phyloP scores from a whole-genome alignment of 2,329 filamentous ascomycete genomes.

The Pseudonectria foliicola region DNA sequence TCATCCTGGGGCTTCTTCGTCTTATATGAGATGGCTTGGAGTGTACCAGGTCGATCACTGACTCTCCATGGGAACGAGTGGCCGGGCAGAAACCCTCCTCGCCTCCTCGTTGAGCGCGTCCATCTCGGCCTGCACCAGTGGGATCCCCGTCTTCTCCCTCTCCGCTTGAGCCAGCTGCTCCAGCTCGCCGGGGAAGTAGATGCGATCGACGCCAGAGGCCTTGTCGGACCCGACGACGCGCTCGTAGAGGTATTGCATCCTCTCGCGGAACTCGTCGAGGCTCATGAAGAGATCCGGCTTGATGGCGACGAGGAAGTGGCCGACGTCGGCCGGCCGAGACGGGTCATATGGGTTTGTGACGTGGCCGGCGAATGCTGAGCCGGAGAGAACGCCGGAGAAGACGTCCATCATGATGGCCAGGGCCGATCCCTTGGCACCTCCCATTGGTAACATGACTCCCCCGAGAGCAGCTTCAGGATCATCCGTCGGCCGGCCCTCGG shows the following conservation, averaged over 20 bases:
- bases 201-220: conserved; percentile 48
- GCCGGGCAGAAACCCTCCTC: conserved; percentile 30
- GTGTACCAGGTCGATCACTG: neutral
- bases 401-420: conserved; percentile 84
- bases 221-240: conserved; percentile 47
- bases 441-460: conserved; percentile 81
- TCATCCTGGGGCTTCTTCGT: too few species aligned
- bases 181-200: conserved; percentile 56
- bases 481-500: conserved; percentile 59
- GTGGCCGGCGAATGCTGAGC: conserved; percentile 69
- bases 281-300: conserved; percentile 70
- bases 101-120: conserved; percentile 50
- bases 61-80: conserved; percentile 6
- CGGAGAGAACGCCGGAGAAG: conserved; percentile 72
- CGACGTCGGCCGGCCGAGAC: conserved; percentile 60
- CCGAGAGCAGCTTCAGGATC: conserved; percentile 64
- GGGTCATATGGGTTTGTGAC: conserved; percentile 73
- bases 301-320: conserved; percentile 66
- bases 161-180: conserved; percentile 49
- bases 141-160: conserved; percentile 49
- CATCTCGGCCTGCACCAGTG: conserved; percentile 49
- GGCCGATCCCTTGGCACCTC: conserved; percentile 73
- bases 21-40: too few species aligned
- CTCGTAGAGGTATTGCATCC: conserved; percentile 51
- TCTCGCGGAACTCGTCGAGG: conserved; percentile 58